phyloP scores from a whole-genome alignment of 495 filamentous ascomycete species.

The Cryomyces minteri region DNA sequence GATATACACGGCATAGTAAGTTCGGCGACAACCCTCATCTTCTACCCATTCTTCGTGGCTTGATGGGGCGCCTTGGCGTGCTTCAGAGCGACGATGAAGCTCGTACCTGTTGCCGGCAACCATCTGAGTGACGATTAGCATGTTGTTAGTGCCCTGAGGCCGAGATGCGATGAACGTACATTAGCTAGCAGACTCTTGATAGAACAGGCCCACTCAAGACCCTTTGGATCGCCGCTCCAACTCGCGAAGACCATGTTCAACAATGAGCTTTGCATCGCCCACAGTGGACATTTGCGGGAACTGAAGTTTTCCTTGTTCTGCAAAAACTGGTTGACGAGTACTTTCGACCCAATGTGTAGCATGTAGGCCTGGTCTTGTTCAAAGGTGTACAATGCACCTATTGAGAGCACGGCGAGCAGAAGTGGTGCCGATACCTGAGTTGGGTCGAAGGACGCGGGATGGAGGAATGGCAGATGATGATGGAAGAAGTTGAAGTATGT shows the following conservation, averaged over 20 bases:
- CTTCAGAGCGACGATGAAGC: constrained; percentile 76
- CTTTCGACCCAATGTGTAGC: constrained; percentile 94
- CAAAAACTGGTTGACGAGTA: constrained; percentile 88
- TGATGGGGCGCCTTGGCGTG: constrained; percentile 57
- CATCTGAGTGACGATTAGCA: constrained; percentile 37
- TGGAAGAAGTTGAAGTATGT: constrained; percentile 97
- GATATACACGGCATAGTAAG: constrained; percentile 98
- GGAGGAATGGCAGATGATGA: constrained; percentile 90
- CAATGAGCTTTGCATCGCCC: constrained; percentile 91
- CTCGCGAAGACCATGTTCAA: constrained; percentile 99
- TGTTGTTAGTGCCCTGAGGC: background rate
- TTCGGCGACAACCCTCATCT: constrained; percentile 89
- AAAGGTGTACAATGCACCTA: constrained; percentile 91
- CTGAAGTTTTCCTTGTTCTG: constrained; percentile 98
- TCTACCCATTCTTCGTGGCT: constrained; percentile 88
- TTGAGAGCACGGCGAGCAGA: constrained; percentile 80
- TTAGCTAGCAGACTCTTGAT: constrained; percentile 95
- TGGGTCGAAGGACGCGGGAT: constrained; percentile 79
- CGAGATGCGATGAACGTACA: constrained; percentile 19
- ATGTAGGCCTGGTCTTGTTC: constrained; percentile 91
- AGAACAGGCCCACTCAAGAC: constrained; percentile 94
- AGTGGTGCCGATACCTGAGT: constrained; percentile 60
- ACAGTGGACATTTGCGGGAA: constrained; percentile 93
- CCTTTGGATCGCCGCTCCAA: constrained; percentile 97
- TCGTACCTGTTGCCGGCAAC: constrained; percentile 95